phyloP scores from a whole-genome alignment of 768 basidiomycete genomes.

The Psilocybe azurescens region DNA sequence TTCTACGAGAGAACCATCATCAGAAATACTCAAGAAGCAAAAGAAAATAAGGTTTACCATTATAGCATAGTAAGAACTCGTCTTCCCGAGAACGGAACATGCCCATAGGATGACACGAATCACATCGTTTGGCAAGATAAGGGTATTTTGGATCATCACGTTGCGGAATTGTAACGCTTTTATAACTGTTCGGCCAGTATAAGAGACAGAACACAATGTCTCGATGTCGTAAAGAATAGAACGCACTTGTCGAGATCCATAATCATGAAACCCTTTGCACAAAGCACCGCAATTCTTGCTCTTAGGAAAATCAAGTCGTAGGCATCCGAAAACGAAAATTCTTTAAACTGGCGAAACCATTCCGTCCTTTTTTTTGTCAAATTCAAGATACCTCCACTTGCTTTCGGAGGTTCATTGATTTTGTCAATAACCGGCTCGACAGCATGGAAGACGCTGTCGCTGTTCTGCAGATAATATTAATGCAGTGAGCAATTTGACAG shows the following conservation, averaged over 20 bases:
- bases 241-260: conserved; percentile 93
- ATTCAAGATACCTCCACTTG: conserved; percentile 63
- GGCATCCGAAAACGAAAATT: conserved; percentile 88
- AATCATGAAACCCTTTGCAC: conserved; percentile 94
- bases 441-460: conserved; percentile 91
- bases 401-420: conserved; percentile 75
- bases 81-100: conserved; percentile 90
- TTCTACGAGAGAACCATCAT: conserved; percentile 46
- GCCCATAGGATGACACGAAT: conserved; percentile 81
- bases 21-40: background rate
- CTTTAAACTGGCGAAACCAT: conserved; percentile 92
- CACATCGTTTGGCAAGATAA: conserved; percentile 78
- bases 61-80: conserved; percentile 89
- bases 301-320: conserved; percentile 90
- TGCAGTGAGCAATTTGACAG: background rate
- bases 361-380: conserved; percentile 72
- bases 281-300: conserved; percentile 89
- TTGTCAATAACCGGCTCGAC: conserved; percentile 91
- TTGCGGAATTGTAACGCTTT: conserved; percentile 88
- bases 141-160: conserved; percentile 67
- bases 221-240: background rate
- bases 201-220: background rate
- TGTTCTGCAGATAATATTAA: conserved; percentile 12
- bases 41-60: conserved; percentile 55
- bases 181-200: conserved; percentile 52